Conservation (phyloP, 495 filamentous ascomycete species). For the Xylaria flabelliformis region DNA sequence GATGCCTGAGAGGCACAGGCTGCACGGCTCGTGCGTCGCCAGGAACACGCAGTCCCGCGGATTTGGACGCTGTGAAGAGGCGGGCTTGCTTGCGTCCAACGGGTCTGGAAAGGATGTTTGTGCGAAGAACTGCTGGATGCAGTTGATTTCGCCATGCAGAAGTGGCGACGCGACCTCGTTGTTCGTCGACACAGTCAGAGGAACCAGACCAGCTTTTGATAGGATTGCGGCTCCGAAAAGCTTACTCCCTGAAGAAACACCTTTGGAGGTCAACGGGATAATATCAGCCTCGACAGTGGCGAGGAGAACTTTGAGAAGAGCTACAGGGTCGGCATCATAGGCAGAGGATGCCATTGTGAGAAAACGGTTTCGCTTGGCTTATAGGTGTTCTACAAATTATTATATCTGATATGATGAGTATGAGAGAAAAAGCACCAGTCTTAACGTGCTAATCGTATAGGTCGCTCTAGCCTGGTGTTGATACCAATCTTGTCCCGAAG, state of each 20-base stretch:
- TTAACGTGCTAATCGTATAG: background rate
- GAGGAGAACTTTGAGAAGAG: conserved; percentile 44
- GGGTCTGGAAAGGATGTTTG: conserved; percentile 23
- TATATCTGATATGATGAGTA: background rate
- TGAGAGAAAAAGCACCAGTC: background rate
- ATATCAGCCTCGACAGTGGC: conserved; percentile 40
- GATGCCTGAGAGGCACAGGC: conserved; percentile 49
- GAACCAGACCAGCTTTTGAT: conserved; percentile 33
- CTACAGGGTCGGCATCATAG: conserved; percentile 8
- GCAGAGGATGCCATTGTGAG: conserved; percentile 1
- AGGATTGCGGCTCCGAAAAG: conserved; percentile 52
- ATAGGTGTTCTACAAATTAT: background rate
- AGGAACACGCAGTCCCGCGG: conserved; percentile 49
- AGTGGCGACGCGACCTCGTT: conserved; percentile 47
- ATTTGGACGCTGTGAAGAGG: conserved; percentile 9
- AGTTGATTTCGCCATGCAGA: conserved; percentile 53
- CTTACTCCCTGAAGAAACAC: conserved; percentile 48
- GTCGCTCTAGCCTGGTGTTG: background rate
- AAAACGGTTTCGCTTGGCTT: background rate
- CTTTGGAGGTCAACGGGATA: conserved; percentile 43
- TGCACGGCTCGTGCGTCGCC: conserved; percentile 52
- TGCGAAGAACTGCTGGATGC: conserved; percentile 51
- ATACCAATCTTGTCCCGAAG: background rate
- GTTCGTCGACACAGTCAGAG: conserved; percentile 47
- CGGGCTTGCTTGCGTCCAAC: background rate